Evolutionary conservation across 2,329 filamentous ascomycete genomes (phyloP), one percentile per base, ranked within the genome.

Genomic region (Diaporthe amygdali): DNA sequence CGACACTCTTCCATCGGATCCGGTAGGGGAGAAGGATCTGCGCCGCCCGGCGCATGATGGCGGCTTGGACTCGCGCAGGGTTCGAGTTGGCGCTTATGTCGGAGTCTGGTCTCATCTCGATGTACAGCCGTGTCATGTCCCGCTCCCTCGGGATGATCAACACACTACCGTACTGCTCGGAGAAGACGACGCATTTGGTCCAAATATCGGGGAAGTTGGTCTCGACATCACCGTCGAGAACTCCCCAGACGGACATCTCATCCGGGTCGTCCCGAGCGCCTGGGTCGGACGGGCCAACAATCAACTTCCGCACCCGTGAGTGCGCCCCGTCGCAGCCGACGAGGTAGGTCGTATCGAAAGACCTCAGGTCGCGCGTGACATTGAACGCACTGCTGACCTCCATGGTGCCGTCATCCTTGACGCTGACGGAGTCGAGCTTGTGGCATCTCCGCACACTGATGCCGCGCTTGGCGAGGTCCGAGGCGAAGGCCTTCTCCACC

Each of bases 171-270:
- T 89, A 85, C 71, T 89, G 85, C 72, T 93, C 89, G 2, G 90
- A 91, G 74, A 91, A 91, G 9, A 93, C 86, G 0, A 92, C 87
- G 0, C 91, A 91, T 81, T 94, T 94, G 79, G 89, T 92, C 91
- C 91, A 94, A 61, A 94, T 88, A 76, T 94, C 92, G 1, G 92
- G 92, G 75, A 94, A 94, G 77, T 93, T 87, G 9, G 92, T 94
- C 52, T 92, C 89, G 12, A 94, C 81, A 77, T 90, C 89, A 75
- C 91, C 92, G 78, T 94, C 92, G 3, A 94, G 82, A 2, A 94
- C 92, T 69, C 91, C 92, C 92, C 92, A 94, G 6, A 81, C 78
- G 44, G 89, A 84, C 25, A 86, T 84, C 15, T 84, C 81, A 72
- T 86, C 84, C n/a, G 90, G 88, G 77, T 86, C 80, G 64, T 85